phyloP scores from a whole-genome alignment of 2,329 filamentous ascomycete genomes.

The Aureobasidium namibiae region DNA sequence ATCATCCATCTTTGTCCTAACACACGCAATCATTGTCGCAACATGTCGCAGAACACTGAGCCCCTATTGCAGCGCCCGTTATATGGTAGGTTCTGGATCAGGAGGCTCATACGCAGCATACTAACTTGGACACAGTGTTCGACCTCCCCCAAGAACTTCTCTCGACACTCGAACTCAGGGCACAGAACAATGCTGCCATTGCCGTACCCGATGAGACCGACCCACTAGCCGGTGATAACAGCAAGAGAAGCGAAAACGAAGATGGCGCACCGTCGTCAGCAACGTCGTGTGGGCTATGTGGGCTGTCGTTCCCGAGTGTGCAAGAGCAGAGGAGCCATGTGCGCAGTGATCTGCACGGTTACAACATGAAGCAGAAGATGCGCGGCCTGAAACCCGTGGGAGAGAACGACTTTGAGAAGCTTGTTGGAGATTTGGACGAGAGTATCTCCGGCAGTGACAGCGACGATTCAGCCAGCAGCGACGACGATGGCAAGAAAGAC shows the following conservation, averaged over 20 bases:
- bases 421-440: slow-evolving; percentile 81
- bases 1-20: background rate
- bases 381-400: slow-evolving; percentile 63
- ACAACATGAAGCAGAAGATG: slow-evolving; percentile 89
- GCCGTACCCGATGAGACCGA: background rate
- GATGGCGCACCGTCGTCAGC: slow-evolving; percentile 45
- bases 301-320: slow-evolving; percentile 60
- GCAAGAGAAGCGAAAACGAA: slow-evolving; percentile 29
- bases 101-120: slow-evolving; percentile 13
- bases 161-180: slow-evolving; percentile 54
- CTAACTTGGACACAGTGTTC: slow-evolving; percentile 52
- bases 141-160: slow-evolving; percentile 71
- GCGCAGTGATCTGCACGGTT: slow-evolving; percentile 83
- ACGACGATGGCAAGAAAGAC: slow-evolving; percentile 55
- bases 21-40: background rate
- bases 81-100: slow-evolving; percentile 35
- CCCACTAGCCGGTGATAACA: slow-evolving; percentile 7
- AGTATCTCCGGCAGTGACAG: slow-evolving; percentile 78
- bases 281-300: slow-evolving; percentile 75
- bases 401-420: slow-evolving; percentile 77
- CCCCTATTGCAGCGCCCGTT: slow-evolving; percentile 40
- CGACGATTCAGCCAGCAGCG: slow-evolving; percentile 56
- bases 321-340: slow-evolving; percentile 79
- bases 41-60: slow-evolving; percentile 23
- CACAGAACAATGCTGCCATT: slow-evolving; percentile 17